phyloP scores from a whole-genome alignment of 345 rosid genomes.

The Cochlearia excelsa region DNA sequence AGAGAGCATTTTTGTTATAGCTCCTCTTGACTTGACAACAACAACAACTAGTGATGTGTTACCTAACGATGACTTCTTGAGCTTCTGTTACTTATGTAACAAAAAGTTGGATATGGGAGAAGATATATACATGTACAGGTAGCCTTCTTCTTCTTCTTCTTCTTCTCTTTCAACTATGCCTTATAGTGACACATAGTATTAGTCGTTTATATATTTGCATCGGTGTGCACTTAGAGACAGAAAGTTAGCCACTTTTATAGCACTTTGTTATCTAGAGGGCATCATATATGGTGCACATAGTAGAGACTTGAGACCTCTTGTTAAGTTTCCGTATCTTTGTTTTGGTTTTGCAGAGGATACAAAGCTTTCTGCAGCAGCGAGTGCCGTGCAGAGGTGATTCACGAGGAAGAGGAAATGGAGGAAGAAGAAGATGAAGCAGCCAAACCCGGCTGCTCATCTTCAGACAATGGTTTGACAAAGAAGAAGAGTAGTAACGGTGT shows the following conservation, averaged over 20 bases:
- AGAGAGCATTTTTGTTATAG: slow-evolving; percentile 29
- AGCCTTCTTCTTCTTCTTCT: not conserved
- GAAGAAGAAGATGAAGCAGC: slow-evolving; percentile 10
- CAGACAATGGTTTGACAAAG: slow-evolving; percentile 23
- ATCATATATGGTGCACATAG: slow-evolving; percentile 1
- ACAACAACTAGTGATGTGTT: slow-evolving; percentile 15
- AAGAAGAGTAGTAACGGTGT: slow-evolving; percentile 29
- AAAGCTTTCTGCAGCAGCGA: slow-evolving; percentile 77
- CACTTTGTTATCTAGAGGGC: not conserved
- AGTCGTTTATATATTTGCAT: not conserved
- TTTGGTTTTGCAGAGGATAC: slow-evolving; percentile 57
- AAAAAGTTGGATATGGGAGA: slow-evolving; percentile 58
- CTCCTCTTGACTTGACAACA: slow-evolving; percentile 17
- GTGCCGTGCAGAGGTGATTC: slow-evolving; percentile 62
- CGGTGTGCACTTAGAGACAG: too few relatives aligned
- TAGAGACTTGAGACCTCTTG: not conserved
- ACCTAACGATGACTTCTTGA: slow-evolving; percentile 54
- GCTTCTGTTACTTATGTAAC: slow-evolving; percentile 62
- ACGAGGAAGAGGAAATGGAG: slow-evolving; percentile 49
- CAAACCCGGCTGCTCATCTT: slow-evolving; percentile 14
- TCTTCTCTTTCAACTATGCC: slow-evolving; percentile 4
- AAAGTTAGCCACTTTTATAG: not conserved
- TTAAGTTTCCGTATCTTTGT: not conserved
- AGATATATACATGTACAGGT: slow-evolving; percentile 92
- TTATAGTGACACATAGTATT: not conserved